These are phyloP conservation scores for Eremothecium coryli DNA, from an alignment of 1,139 yeast species.

Conservation along the genomic window DNA sequence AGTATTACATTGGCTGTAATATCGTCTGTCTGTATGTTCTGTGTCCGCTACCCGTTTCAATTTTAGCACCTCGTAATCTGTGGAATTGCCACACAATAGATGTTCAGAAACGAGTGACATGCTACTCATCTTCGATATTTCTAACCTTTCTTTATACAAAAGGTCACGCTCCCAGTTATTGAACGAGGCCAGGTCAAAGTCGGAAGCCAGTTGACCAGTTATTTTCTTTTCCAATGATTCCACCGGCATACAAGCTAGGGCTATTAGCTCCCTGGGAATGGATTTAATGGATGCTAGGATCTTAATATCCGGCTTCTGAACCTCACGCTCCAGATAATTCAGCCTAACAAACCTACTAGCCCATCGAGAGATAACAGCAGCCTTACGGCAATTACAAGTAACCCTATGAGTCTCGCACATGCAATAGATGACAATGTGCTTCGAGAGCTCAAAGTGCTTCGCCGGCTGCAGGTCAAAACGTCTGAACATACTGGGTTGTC, in stretches of 20 bases:
- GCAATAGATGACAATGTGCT: constrained; percentile 24
- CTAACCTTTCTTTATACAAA: constrained; percentile 65
- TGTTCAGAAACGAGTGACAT: constrained; percentile 51
- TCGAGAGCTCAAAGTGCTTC: constrained; percentile 25
- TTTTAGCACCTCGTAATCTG: constrained; percentile 39
- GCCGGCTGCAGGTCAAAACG: constrained; percentile 30
- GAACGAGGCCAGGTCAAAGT: constrained; percentile 29
- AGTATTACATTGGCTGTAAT: constrained; percentile 45
- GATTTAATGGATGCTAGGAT: constrained; percentile 12
- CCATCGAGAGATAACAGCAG: constrained; percentile 12
- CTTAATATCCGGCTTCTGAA: constrained; percentile 15
- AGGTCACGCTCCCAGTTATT: constrained; percentile 69
- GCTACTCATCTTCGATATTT: constrained; percentile 73
- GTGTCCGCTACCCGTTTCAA: constrained; percentile 15
- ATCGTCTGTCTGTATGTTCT: constrained; percentile 22
- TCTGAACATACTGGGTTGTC: constrained; percentile 23
- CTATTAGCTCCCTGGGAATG: constrained; percentile 21
- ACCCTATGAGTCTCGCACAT: constrained; percentile 12
- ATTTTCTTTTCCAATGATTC: constrained; percentile 14
- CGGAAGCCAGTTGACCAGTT: constrained; percentile 24
- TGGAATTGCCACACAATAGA: constrained; percentile 74
- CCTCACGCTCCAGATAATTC: constrained; percentile 16
- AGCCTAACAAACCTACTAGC: constrained; percentile 16
- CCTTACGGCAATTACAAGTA: constrained; percentile 12
- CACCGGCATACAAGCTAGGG: constrained; percentile 20